Evolutionary conservation across 2,329 filamentous ascomycete species (phyloP).

Genomic region (Aureobasidium sp.): DNA sequence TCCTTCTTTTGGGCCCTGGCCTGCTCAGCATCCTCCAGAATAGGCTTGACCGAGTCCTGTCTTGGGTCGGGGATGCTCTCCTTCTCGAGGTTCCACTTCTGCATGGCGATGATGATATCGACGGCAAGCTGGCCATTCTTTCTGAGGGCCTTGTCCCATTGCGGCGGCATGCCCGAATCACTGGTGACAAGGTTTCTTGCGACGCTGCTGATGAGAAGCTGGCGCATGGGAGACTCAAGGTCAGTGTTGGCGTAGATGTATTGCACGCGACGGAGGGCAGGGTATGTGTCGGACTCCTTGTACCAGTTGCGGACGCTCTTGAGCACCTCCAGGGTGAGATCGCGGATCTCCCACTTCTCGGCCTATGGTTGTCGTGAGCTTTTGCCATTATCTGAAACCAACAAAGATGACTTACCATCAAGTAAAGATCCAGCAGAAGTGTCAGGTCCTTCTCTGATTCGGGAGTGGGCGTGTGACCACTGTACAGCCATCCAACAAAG

Average conservation of each 20-base stretch:
- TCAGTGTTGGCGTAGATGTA: slow-evolving; percentile 46
- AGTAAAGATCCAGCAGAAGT: slow-evolving; percentile 47
- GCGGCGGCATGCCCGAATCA: slow-evolving; percentile 41
- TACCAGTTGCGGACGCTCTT: slow-evolving; percentile 46
- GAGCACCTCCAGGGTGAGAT: slow-evolving; percentile 43
- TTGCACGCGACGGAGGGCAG: slow-evolving; percentile 47
- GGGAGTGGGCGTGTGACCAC: slow-evolving; percentile 39
- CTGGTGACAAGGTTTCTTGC: slow-evolving; percentile 45
- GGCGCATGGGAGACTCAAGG: slow-evolving; percentile 41
- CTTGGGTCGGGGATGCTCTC: slow-evolving; percentile 44
- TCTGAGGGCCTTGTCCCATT: slow-evolving; percentile 49
- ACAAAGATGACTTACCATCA: slow-evolving; percentile 32
- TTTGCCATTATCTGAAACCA: neutral
- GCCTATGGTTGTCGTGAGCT: slow-evolving; percentile 17
- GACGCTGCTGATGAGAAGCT: slow-evolving; percentile 43
- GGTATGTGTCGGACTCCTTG: slow-evolving; percentile 47
- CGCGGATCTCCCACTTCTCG: slow-evolving; percentile 46
- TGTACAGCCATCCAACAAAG: slow-evolving; percentile 50
- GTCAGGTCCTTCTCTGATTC: slow-evolving; percentile 45
- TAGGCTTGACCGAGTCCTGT: slow-evolving; percentile 35
- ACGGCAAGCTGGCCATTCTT: slow-evolving; percentile 51
- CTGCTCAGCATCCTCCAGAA: slow-evolving; percentile 29
- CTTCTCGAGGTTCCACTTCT: slow-evolving; percentile 47
- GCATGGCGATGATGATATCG: slow-evolving; percentile 48
- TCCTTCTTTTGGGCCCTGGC: slow-evolving; percentile 21